Evolutionary conservation across 441 rosid genomes (phyloP), one percentile per base, ranked within the genome.

Genomic region (Iberis amara): DNA sequence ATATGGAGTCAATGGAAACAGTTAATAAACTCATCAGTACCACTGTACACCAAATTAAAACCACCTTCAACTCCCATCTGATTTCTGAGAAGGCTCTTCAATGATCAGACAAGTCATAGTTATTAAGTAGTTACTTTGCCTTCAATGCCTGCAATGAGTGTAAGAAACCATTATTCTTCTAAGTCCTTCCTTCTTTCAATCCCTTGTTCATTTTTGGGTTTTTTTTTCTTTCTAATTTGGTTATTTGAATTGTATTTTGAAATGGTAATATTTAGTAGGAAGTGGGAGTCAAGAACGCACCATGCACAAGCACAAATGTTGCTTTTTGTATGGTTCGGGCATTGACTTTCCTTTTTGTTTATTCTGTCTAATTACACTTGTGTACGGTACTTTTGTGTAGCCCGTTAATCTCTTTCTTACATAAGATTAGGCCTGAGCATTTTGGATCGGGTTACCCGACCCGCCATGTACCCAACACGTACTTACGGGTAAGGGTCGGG

Each of bases 211-310:
- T 18, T 6, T 8, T 8, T 41, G 1, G 32, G 7, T 61, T 62
- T 64, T 69, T 59, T 72, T 48, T 61, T 72, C 6, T 38, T 51
- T 54, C 37, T 41, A 21, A 7, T 10, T 37, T 30, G n/a, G 42
- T 57, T 33, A 40, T 35, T 47, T 14, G 21, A 18, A 18, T 32
- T 33, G 24, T 58, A 28, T 26, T 48, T 41, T 39, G 26, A 40
- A 26, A 8, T 30, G 48, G 43, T 37, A 52, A 35, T 14, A 26
- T 27, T 24, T 28, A 23, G 62, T 36, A 10, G 45, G 55, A 49
- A 75, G 70, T 50, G 69, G 89, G 62, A 89, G 97, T 89, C 97
- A 89, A 89, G 97, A 89, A 77, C 97, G 97, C 90, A 89, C 97
- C 97, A 79, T 80, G 70, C 72, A n/a, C 56, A 35, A 64, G n/a